Percentiles rank a stretch among this genome's conserved stretches.
These are phyloP conservation scores for Hanseniaspora clermontiae DNA, from an alignment of 805 yeast species.

Conservation along the genomic window DNA sequence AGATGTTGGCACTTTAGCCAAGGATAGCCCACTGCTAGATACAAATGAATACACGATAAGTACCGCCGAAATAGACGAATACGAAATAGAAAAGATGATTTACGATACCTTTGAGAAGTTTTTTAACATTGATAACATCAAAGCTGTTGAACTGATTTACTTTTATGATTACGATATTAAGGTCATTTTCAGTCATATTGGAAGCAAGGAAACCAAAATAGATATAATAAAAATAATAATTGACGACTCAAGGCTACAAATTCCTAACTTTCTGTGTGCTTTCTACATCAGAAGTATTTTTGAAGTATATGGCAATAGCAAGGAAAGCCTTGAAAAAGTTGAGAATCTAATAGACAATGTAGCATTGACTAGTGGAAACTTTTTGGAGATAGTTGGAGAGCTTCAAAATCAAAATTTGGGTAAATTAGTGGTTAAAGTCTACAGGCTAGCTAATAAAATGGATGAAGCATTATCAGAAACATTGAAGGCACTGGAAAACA, in stretches of 20 bases:
- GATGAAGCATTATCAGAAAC: not conserved
- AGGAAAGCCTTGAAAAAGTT: not conserved
- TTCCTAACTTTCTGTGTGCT: not conserved
- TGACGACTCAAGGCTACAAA: slow-evolving; percentile 3
- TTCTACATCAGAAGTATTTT: not conserved
- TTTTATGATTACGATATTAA: not conserved
- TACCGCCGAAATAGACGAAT: not conserved
- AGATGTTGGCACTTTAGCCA: not conserved
- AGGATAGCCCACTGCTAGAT: too few relatives aligned
- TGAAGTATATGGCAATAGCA: not conserved
- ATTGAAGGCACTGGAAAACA: not conserved
- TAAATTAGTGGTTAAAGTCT: not conserved
- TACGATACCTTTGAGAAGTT: not conserved
- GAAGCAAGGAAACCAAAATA: not conserved
- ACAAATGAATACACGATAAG: not conserved
- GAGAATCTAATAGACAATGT: not conserved
- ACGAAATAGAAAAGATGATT: not conserved
- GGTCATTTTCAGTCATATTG: not conserved
- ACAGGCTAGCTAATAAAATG: not conserved
- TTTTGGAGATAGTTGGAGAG: not conserved
- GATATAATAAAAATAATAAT: not conserved
- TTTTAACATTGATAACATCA: not conserved
- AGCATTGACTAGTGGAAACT: not conserved
- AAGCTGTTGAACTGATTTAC: not conserved
- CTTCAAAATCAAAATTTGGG: not conserved